Base-by-base conservation (phyloP, 2,329 filamentous ascomycete genomes). In the Aspergillus hiratsukae region DNA sequence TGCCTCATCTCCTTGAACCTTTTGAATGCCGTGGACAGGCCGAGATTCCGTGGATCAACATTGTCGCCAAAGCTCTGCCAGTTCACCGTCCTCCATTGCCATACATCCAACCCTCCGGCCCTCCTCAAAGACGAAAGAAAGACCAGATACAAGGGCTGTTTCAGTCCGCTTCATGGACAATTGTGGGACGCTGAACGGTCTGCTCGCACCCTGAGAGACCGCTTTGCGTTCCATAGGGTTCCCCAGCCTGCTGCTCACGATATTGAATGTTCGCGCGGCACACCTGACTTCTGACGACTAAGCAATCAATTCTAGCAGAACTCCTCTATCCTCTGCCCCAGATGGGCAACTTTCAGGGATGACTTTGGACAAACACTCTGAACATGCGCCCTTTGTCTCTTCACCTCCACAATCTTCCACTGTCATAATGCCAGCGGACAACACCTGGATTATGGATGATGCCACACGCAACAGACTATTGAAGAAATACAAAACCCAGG, bases 201-300 rank as follows among this genome's bases (percentile, higher is more conserved):
- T 74, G 66, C 77, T 79, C 76, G 69, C 65, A 66, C 58, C 64
- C 58, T 75, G 77, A 78, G 77, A 78, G 76, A 72, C 75, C 74
- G 74, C 72, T 77, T 78, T 77, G 77, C 77, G 76, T 79, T 79
- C 76, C 76, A 78, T 78, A 72, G 73, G 76, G 72, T 75, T 75
- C 75, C 73, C 72, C 74, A 75, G 72, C 74, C 73, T 73, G 67
- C 61, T 57, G 55, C 49, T 45, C 48, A 52, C 56, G 21, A 25
- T 46, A 21, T 23, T 51, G 23, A 45, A 37, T 46, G 49, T 59
- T 53, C 35, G 46, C 46, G 53, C 53, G 46, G 49, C 43, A 46
- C 37, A 35, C 25, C 11, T 31, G 40, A 25, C 54, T 31, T 48
- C 19, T 40, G 48, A 51, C 58, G 52, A 60, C 60, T 58, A 55